These are phyloP conservation scores for Entrophospora sp. DNA, from an alignment of 192 early-diverging fungal species.

Conservation along the genomic window DNA sequence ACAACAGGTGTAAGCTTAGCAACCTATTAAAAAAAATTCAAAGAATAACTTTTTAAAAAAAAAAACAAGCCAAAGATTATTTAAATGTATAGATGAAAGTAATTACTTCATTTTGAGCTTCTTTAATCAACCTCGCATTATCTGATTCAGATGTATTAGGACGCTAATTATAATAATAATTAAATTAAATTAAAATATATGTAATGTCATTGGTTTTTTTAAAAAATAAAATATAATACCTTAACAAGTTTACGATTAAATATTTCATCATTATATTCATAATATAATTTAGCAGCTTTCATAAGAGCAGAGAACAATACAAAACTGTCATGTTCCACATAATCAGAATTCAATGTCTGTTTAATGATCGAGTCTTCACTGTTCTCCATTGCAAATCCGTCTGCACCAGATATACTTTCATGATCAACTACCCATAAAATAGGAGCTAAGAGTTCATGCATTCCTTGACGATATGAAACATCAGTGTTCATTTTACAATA, in stretches of 20 bases:
- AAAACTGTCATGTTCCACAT: slow-evolving; percentile 81
- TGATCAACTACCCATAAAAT: slow-evolving; percentile 66
- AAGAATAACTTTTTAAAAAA: too few relatives aligned
- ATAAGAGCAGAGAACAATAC: slow-evolving; percentile 77
- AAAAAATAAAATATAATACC: neutral
- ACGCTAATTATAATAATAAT: slow-evolving; percentile 1
- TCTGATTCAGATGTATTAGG: slow-evolving; percentile 8
- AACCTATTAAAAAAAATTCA: slow-evolving; percentile 15
- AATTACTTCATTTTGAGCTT: slow-evolving; percentile 10
- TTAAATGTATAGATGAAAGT: too few relatives aligned
- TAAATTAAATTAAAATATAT: neutral
- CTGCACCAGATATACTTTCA: slow-evolving; percentile 40
- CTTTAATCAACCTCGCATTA: neutral
- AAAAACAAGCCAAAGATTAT: too few relatives aligned
- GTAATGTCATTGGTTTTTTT: neutral
- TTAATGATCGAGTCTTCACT: slow-evolving; percentile 33
- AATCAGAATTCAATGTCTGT: slow-evolving; percentile 57
- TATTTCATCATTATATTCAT: slow-evolving; percentile 63
- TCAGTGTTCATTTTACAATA: slow-evolving; percentile 83
- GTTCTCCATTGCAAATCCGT: neutral
- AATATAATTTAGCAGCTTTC: slow-evolving; percentile 74
- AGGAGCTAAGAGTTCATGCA: slow-evolving; percentile 92
- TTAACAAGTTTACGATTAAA: slow-evolving; percentile 26
- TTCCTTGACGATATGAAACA: slow-evolving; percentile 94
- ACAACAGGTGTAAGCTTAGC: slow-evolving; percentile 62